These are phyloP conservation scores for Hymenotorrendiella dingleyae DNA, from an alignment of 2,329 filamentous ascomycete species.

Conservation along the genomic window DNA sequence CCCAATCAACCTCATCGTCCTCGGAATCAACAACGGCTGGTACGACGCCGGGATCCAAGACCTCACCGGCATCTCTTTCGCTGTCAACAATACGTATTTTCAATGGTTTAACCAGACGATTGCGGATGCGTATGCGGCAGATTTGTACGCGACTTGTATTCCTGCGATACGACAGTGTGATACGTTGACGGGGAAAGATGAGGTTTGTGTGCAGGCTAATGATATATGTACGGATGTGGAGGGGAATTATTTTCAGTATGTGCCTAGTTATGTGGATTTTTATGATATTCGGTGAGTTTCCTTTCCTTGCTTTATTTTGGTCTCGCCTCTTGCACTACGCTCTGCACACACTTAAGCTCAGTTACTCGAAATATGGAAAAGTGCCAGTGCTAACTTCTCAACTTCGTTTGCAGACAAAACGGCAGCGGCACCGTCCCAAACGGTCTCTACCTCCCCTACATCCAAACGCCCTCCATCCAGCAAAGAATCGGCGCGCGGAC, in stretches of 20 bases:
- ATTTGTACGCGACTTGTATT: background rate
- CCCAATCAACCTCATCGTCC: constrained; percentile 26
- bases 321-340: no score
- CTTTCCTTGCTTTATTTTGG: no score
- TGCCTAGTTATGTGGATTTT: constrained; percentile 34
- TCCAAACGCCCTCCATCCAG: constrained; percentile 33
- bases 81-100: constrained; percentile 29
- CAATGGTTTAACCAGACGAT: constrained; percentile 31
- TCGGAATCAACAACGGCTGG: constrained; percentile 30
- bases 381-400: no score
- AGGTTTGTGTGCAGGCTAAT: background rate
- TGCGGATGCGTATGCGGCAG: background rate
- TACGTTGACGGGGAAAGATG: constrained; percentile 66
- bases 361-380: no score
- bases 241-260: constrained; percentile 2
- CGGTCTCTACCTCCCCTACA: constrained; percentile 36
- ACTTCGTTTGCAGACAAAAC: constrained; percentile 33
- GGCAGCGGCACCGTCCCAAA: constrained; percentile 31
- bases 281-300: constrained; percentile 43
- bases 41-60: constrained; percentile 51
- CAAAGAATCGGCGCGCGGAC: constrained; percentile 41
- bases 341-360: no score
- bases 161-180: constrained; percentile 41
- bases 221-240: constrained; percentile 4
- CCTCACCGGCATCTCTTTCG: constrained; percentile 8